Conservation (phyloP, 2,329 filamentous ascomycete species). For the Aspergillus puulaauensis region DNA sequence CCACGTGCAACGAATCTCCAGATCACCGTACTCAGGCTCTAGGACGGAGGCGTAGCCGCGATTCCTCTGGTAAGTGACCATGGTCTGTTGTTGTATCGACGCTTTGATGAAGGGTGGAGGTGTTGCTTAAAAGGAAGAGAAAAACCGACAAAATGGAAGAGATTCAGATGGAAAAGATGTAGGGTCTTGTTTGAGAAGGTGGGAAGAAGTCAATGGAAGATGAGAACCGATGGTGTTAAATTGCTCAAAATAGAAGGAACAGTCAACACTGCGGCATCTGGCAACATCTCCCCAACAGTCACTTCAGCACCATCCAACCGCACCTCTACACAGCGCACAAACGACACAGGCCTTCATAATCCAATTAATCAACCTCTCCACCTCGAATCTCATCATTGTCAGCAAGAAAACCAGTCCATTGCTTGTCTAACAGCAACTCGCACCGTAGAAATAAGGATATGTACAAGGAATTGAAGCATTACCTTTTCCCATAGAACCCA, state of each 20-base stretch:
- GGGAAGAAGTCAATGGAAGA: neutral
- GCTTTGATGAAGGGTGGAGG: neutral
- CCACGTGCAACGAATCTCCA: constrained; percentile 35
- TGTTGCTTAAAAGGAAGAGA: neutral
- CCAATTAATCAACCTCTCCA: neutral
- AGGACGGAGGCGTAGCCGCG: neutral
- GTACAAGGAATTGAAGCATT: constrained; percentile 27
- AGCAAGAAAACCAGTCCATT: constrained; percentile 8
- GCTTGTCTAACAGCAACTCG: constrained; percentile 5
- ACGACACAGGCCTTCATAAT: neutral
- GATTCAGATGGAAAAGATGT: neutral
- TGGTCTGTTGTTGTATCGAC: neutral
- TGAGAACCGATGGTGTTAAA: neutral
- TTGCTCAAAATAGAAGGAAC: neutral
- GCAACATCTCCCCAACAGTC: neutral
- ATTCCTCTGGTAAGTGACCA: neutral
- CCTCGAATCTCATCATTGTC: neutral
- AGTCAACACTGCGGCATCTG: neutral
- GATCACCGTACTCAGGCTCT: constrained; percentile 24
- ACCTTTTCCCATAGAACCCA: constrained; percentile 12
- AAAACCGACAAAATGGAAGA: neutral
- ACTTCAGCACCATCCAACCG: neutral
- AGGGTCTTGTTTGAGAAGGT: neutral
- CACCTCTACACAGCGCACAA: neutral
- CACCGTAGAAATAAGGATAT: constrained; percentile 23